Conservation (phyloP, 371 early-diverging fungal species). For the Rhizopus microsporus region DNA sequence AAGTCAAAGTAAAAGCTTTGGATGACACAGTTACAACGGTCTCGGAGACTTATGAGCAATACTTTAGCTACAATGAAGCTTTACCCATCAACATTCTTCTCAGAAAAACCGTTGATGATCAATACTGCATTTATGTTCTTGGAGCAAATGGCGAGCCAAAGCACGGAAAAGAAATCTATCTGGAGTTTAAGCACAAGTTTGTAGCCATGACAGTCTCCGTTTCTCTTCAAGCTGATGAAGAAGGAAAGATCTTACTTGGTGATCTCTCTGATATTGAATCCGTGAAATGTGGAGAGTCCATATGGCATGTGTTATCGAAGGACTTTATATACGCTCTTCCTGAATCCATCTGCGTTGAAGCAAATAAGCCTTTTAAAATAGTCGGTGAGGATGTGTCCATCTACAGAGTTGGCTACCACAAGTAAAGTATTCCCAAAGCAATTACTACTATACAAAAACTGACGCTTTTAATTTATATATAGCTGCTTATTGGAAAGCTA, state of each 20-base stretch:
- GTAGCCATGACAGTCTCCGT: conserved; percentile 8
- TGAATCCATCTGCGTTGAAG: conserved; percentile 26
- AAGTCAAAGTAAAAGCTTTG: conserved; percentile 36
- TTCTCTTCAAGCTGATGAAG: conserved; percentile 38
- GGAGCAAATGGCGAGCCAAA: conserved; percentile 60
- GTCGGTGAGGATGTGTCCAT: background rate
- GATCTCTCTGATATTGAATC: conserved; percentile 26
- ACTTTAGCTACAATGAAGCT: background rate
- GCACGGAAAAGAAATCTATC: conserved; percentile 27
- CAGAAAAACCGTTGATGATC: conserved; percentile 7
- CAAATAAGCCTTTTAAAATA: conserved; percentile 32
- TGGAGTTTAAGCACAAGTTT: conserved; percentile 38
- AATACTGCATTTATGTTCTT: conserved; percentile 39
- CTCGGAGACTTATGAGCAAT: background rate
- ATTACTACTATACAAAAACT: background rate
- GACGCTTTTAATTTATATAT: background rate
- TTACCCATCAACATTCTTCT: conserved; percentile 12
- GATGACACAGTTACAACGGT: background rate
- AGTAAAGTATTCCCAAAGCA: background rate
- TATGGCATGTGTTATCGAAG: background rate
- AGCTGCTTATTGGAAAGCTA: conserved; percentile 3
- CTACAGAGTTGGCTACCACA: background rate
- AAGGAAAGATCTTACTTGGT: conserved; percentile 50
- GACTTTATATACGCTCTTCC: conserved; percentile 9
- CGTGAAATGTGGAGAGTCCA: background rate